Evolutionary conservation across 2,329 filamentous ascomycete species (phyloP), one percentile per base, ranked within the genome.

Genomic region (Fusarium sp.): DNA sequence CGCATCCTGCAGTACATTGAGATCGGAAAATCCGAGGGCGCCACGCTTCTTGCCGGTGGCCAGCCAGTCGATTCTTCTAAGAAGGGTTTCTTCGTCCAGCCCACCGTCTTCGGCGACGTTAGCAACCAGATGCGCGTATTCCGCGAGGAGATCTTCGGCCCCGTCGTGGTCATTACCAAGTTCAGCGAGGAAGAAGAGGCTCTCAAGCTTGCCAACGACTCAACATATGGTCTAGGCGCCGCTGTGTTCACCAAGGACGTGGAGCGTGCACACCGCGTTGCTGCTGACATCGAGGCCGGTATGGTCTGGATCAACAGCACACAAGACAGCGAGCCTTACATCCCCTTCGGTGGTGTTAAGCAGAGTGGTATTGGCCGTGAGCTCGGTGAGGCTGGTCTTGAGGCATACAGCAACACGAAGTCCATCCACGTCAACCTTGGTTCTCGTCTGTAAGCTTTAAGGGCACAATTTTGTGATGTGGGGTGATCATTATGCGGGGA

Each of bases 111-210:
- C 85, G 89, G 88, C 78, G 89, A 93, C 75, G 92, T 75, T 34
- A 66, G 67, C 38, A 43, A 71, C 45, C 61, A 61, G 93, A 95
- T 95, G 92, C 94, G 92, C 86, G 94, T 97, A 77, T 90, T 93
- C 82, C 88, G 92, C 79, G 92, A 96, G 83, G 93, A 97, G 83
- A 95, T 96, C 80, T 97, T 97, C 78, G 93, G 93, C 66, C 93
- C 93, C 57, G 93, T 97, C 64, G 92, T 90, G 81, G 87, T 91
- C 73, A 90, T 96, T 74, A 87, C 90, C 82, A 95, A 94, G 84
- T 96, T 96, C 86, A 90, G 90, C 83, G 88, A 86, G 74, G 90
- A 92, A 82, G 92, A 90, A 22, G 92, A 96, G 50, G 92, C 88
- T 63, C 89, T 96, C 80, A 82, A 84, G 72, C 81, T 92, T 43